Evolutionary conservation across 75 land plant genomes (phyloP), one percentile per base, ranked within the genome.

Genomic region (Sequoiadendron giganteum): DNA sequence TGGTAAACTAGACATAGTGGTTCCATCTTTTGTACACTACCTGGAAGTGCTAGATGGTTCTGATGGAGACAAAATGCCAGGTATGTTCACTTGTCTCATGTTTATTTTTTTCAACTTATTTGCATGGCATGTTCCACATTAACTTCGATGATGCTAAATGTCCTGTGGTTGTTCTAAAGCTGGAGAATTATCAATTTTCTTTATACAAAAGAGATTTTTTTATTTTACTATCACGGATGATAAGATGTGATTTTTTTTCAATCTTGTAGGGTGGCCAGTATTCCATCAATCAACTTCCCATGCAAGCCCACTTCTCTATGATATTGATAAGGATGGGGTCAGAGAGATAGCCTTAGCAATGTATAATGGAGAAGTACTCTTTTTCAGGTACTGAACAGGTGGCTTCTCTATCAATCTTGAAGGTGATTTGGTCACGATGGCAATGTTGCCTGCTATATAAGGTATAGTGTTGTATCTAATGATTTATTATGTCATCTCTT

Each of bases 1-100:
- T 95, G 99, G 99, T n/a, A 98, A 95, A 90, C 91, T 97, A 87
- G 99, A 98, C 68, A 68, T 98, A 39, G 96, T 98, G 86, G 99
- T 98, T 72, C 99, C 99, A 42, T 97, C 99, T 52, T 98, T 98
- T 91, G 95, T 98, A 39, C 99, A 98, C 88, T 97, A 98, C 90
- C 87, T 98, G 89, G 99, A 98, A 78, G 99, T 97, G 14, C 92
- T 98, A 36, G 99, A 98, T 87, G 99, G 99, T 38, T 90, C 96
- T 52, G 99, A 98, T 91, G 99, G 99, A 40, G 99, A 98, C 85
- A 98, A 97, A 90, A 83, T 97, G 90, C 97, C 99, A 90, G 99
- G 99, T 95, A 89, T 85, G 19, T 38, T 34, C 58, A 61, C 19
- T 75, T 32, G 14, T 13, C 16, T 34, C 38, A 2, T 75, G 38